Evolutionary conservation across 2,329 filamentous ascomycete species (phyloP).

Genomic region (Phyllosticta citribraziliensis): DNA sequence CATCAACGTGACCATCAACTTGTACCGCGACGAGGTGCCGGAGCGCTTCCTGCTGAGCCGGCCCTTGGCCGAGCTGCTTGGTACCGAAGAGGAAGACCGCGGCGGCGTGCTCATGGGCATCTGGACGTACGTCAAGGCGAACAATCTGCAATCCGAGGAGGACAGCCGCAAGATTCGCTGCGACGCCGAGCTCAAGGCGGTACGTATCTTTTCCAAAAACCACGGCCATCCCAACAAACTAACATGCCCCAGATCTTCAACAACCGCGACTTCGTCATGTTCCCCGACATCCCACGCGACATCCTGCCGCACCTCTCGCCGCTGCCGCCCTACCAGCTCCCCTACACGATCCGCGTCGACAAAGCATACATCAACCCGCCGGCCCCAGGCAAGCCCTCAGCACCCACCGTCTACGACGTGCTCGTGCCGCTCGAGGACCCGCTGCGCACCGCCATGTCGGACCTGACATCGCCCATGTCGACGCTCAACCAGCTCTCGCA

Average conservation of each 20-base stretch:
- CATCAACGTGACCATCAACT: conserved; percentile 78
- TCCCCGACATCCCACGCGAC: conserved; percentile 75
- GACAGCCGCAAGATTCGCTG: conserved; percentile 90
- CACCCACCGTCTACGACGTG: conserved; percentile 82
- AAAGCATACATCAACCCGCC: conserved; percentile 54
- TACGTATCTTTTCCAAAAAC: conserved; percentile 34
- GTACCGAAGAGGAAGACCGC: conserved; percentile 77
- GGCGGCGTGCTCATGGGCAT: conserved; percentile 82
- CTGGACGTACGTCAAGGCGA: conserved; percentile 87
- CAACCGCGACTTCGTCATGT: conserved; percentile 61
- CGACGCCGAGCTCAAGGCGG: conserved; percentile 69
- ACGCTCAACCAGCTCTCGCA: conserved; percentile 66
- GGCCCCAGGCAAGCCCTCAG: conserved; percentile 53
- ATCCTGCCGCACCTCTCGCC: conserved; percentile 69
- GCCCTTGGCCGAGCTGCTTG: conserved; percentile 71
- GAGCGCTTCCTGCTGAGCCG: conserved; percentile 76
- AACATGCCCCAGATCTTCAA: conserved; percentile 52
- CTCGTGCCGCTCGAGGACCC: conserved; percentile 78
- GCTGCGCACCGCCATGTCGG: conserved; percentile 46
- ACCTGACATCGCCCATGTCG: conserved; percentile 54
- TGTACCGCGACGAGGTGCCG: conserved; percentile 73
- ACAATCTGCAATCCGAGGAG: conserved; percentile 84
- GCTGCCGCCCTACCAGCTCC: conserved; percentile 70
- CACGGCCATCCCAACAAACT: not conserved
- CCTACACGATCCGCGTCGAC: conserved; percentile 91